phyloP scores from a whole-genome alignment of 2,329 filamentous ascomycete species.

The Penicillium sp. region DNA sequence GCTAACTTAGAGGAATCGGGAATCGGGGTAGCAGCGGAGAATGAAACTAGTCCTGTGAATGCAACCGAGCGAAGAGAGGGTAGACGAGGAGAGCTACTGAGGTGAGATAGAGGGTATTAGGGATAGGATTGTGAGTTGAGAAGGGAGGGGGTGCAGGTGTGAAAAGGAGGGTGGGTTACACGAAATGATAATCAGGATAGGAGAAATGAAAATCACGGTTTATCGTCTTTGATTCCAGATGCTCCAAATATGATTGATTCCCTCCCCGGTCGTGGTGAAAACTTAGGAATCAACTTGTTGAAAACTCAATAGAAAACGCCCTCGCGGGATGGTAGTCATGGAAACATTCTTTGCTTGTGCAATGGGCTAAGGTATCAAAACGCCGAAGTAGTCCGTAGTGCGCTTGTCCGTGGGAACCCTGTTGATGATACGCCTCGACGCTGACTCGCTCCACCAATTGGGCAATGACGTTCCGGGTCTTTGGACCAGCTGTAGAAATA shows the following conservation, averaged over 20 bases:
- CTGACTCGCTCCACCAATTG: slow-evolving; percentile 32
- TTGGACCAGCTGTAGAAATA: slow-evolving; percentile 41
- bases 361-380: slow-evolving; percentile 30
- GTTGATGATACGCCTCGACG: slow-evolving; percentile 41
- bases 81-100: neutral
- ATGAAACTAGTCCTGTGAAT: neutral
- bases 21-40: slow-evolving; percentile 1
- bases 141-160: neutral
- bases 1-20: slow-evolving; percentile 5
- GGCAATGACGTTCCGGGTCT: slow-evolving; percentile 40
- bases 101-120: neutral
- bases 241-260: slow-evolving; percentile 18
- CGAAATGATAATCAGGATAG: neutral
- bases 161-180: neutral
- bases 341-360: slow-evolving; percentile 11
- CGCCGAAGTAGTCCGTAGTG: slow-evolving; percentile 47
- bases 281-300: neutral
- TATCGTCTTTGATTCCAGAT: slow-evolving; percentile 25
- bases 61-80: neutral
- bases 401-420: slow-evolving; percentile 49
- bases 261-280: slow-evolving; percentile 12
- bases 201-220: slow-evolving; percentile 12
- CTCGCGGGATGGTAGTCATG: slow-evolving; percentile 3
- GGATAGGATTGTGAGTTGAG: neutral
- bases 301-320: slow-evolving; percentile 8